phyloP scores from a whole-genome alignment of 371 early-diverging fungal species.

The Actinomortierella wolfii region DNA sequence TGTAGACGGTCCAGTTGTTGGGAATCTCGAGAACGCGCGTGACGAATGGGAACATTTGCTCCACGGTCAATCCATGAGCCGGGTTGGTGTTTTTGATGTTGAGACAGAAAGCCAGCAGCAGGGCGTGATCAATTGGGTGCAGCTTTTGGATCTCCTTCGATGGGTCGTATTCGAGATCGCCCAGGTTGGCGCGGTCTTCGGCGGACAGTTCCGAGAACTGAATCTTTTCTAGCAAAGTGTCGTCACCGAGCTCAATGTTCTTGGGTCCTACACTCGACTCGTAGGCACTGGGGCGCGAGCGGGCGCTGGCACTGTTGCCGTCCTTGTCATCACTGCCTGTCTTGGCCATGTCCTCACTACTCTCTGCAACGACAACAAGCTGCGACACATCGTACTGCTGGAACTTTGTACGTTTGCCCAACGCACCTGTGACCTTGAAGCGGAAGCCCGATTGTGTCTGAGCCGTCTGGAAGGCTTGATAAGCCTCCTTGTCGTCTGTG shows the following conservation, averaged over 20 bases:
- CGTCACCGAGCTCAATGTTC: constrained; percentile 84
- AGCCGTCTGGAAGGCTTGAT: constrained; percentile 69
- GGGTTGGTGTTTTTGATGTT: constrained; percentile 95
- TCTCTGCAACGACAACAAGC: constrained; percentile 88
- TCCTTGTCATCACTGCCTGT: constrained; percentile 5
- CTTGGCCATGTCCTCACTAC: constrained; percentile 53
- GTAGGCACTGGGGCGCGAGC: constrained; percentile 23
- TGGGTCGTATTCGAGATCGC: constrained; percentile 43
- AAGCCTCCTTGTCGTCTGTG: constrained; percentile 72
- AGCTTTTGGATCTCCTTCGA: constrained; percentile 54
- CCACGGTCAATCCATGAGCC: constrained; percentile 86
- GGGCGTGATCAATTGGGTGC: constrained; percentile 83
- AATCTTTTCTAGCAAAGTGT: constrained; percentile 86
- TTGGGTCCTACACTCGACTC: constrained; percentile 57
- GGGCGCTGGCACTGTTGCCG: constrained; percentile 9
- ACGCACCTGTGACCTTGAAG: constrained; percentile 86
- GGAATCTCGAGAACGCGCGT: constrained; percentile 88
- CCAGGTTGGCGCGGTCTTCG: constrained; percentile 37
- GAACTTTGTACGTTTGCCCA: constrained; percentile 93
- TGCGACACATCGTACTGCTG: constrained; percentile 88
- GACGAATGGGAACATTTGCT: constrained; percentile 94
- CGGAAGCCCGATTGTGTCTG: constrained; percentile 78
- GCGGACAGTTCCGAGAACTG: constrained; percentile 53
- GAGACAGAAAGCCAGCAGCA: constrained; percentile 87
- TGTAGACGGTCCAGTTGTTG: constrained; percentile 97